Conservation (phyloP, 768 basidiomycete species). For the Baorangia bicolor region DNA sequence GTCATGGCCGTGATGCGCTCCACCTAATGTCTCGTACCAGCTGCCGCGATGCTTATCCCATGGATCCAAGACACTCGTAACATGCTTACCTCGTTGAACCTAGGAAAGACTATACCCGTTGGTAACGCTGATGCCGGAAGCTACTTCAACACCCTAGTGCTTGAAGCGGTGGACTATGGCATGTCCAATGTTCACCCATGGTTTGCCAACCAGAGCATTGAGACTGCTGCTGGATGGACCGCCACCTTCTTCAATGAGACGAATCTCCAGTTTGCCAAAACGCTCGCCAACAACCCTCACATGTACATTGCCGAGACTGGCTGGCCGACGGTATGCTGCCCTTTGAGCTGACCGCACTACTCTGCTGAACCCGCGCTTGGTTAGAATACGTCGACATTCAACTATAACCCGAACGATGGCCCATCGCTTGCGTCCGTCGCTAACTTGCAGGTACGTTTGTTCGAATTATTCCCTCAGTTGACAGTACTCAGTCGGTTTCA, state of each 20-base stretch:
- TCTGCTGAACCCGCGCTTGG: constrained; percentile 3
- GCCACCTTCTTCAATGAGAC: constrained; percentile 67
- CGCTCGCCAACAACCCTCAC: constrained; percentile 65
- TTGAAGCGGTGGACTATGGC: constrained; percentile 66
- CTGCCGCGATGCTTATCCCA: constrained; percentile 60
- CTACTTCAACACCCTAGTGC: constrained; percentile 73
- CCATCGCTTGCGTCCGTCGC: constrained; percentile 57
- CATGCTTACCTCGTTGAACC: constrained; percentile 53
- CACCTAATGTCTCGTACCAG: constrained; percentile 24
- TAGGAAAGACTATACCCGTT: constrained; percentile 63
- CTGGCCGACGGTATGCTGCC: constrained; percentile 65
- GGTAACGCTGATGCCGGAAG: constrained; percentile 86
- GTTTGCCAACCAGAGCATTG: constrained; percentile 80
- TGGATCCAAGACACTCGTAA: constrained; percentile 66
- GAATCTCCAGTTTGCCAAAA: constrained; percentile 57
- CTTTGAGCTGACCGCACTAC: not conserved
- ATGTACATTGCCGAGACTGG: constrained; percentile 97
- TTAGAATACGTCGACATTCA: constrained; percentile 57
- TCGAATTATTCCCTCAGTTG: not conserved
- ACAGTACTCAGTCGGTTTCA: constrained; percentile 32
- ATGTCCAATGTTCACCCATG: constrained; percentile 93
- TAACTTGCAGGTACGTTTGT: constrained; percentile 53
- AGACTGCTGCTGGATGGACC: constrained; percentile 79
- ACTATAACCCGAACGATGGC: constrained; percentile 61
- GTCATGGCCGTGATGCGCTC: not conserved